These are phyloP conservation scores for Sporothrix globosa DNA, from an alignment of 2,329 filamentous ascomycete genomes.

Conservation along the genomic window DNA sequence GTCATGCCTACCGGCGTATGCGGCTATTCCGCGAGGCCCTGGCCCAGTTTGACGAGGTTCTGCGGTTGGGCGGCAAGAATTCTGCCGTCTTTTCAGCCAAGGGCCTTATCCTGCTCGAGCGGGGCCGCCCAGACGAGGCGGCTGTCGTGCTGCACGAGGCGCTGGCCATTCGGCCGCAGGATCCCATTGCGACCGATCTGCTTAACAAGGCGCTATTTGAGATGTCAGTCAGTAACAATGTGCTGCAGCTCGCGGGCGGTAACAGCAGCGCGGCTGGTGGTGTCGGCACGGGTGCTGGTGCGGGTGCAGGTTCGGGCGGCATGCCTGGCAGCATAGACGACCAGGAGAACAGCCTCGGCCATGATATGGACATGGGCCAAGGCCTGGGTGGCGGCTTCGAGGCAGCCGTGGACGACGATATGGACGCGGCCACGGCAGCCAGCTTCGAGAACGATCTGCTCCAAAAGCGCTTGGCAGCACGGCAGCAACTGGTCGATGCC, in stretches of 20 bases:
- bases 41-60: constrained; percentile 81
- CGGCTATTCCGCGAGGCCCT: constrained; percentile 72
- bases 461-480: constrained; percentile 51
- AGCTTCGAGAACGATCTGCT: constrained; percentile 59
- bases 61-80: constrained; percentile 80
- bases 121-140: constrained; percentile 74
- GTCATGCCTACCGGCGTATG: constrained; percentile 78
- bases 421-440: constrained; percentile 40
- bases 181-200: constrained; percentile 78
- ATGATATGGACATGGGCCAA: constrained; percentile 2
- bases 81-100: constrained; percentile 79
- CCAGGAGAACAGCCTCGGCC: constrained; percentile 21
- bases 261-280: background rate
- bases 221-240: constrained; percentile 51
- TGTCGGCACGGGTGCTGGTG: constrained; percentile 1
- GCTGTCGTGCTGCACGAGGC: constrained; percentile 83
- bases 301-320: background rate
- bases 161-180: constrained; percentile 75
- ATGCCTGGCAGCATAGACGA: background rate
- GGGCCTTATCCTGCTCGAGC: constrained; percentile 80
- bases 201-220: constrained; percentile 72
- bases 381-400: constrained; percentile 41
- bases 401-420: constrained; percentile 32
- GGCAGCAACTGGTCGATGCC: constrained; percentile 42
- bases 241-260: constrained; percentile 32